Base-by-base conservation (phyloP, 495 filamentous ascomycete species). In the Poronia punctata region DNA sequence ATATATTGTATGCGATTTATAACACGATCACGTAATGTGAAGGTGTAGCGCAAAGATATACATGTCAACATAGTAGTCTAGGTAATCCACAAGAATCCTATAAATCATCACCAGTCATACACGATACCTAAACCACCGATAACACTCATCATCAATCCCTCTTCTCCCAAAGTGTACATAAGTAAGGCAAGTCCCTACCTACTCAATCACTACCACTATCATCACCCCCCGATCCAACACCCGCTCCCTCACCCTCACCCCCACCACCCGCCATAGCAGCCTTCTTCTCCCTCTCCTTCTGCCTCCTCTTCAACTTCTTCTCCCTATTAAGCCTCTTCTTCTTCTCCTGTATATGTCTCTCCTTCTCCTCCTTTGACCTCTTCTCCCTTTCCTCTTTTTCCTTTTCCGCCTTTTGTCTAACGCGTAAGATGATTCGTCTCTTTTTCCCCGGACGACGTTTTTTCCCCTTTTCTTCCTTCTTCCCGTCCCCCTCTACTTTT, bases 371-470 rank as follows among this genome's bases (percentile, higher is more conserved):
- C 19, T 46, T 30, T 10, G 46, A 49, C 48, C 40, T 48, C 46
- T 57, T 57, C 30, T 50, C 40, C 40, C 52, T 48, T 38, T 56
- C 54, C 32, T 60, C 57, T 28, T 35, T 47, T 26, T 66, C 59
- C 46, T 49, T 49, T 34, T 46, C 38, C 24, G 46, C 52, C 43
- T 59, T 61, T 14, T 59, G 49, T 37, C 57, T 54, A 18, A 50
- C 62, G 45, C 75, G 50, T 16, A 71, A 21, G 17, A 62, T 52
- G 30, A 78, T 70, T 40, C 76, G 60, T 18, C 51, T 45, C 53
- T 76, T 80, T 60, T 78, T 80, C 0, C 71, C 70, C 17, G 66
- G 62, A 35, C 67, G 58, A n/a, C n/a, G n/a, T n/a, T n/a, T 43
- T 49, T 73, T 27, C 58, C 60, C 44, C 65, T 71, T 34, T 50